These are phyloP conservation scores for Trichoderma reesei DNA, from an alignment of 495 filamentous ascomycete genomes.

Conservation along the genomic window DNA sequence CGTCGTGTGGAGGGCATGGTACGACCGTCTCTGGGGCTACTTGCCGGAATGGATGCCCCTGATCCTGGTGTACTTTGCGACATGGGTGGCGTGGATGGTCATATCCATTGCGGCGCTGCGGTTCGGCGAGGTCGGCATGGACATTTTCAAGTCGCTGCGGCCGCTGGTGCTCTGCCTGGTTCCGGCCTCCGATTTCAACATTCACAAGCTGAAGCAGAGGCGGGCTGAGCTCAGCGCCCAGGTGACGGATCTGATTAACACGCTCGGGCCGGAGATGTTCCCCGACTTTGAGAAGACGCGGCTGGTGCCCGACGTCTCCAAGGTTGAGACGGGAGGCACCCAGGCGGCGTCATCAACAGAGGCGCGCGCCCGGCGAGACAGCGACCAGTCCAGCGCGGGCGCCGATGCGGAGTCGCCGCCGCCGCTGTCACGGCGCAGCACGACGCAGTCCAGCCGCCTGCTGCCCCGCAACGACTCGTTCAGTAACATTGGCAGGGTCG, in stretches of 20 bases:
- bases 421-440: constrained; percentile 24
- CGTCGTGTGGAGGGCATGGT: constrained; percentile 68
- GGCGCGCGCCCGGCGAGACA: constrained; percentile 15
- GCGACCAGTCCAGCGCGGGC: constrained; percentile 17
- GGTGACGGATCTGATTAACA: constrained; percentile 88
- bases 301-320: constrained; percentile 51
- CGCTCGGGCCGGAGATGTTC: constrained; percentile 90
- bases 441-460: constrained; percentile 34
- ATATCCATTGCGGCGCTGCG: constrained; percentile 91
- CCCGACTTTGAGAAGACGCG: constrained; percentile 85
- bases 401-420: constrained; percentile 19
- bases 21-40: constrained; percentile 68
- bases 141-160: constrained; percentile 88
- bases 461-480: constrained; percentile 90
- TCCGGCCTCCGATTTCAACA: constrained; percentile 71
- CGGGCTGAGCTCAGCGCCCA: constrained; percentile 67
- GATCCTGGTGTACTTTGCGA: constrained; percentile 61
- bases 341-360: constrained; percentile 13
- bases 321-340: constrained; percentile 16
- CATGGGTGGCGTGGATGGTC: constrained; percentile 70
- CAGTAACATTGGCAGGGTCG: constrained; percentile 72
- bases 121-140: constrained; percentile 96
- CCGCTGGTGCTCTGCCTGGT: constrained; percentile 84
- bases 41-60: constrained; percentile 73
- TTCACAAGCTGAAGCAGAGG: constrained; percentile 65